Evolutionary conservation across 2,329 filamentous ascomycete species (phyloP), one percentile per base, ranked within the genome.

Genomic region (Exserohilum rostratum): DNA sequence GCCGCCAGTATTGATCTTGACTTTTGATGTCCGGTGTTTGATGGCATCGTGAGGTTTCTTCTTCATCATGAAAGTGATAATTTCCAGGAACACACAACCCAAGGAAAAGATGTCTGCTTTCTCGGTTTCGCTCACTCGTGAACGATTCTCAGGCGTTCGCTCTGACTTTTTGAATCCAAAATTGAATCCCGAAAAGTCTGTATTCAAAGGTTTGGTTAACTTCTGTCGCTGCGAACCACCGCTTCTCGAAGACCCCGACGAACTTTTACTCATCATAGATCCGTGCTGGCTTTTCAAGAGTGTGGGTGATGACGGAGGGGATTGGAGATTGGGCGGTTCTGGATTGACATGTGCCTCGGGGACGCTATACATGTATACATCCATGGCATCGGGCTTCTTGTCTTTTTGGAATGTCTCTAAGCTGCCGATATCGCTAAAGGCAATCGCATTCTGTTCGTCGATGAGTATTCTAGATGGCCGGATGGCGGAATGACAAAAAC

Each of bases 91-190:
- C 46, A 91, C 81, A 70, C 88, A 90, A 9, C 85, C 89, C 1
- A 91, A 79, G 3, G 88, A 90, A 74, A 89, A 93, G 17, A 92
- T 79, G 68, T 92, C 90, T 39, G 87, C 85, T 65, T 77, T 80
- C 55, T 70, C 69, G 11, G 71, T 74, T 17, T 77, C 72, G 35
- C 75, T 64, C 6, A 62, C 61, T 9, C 61, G 66, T 12, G 65
- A 69, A 13, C 65, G 67, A 37, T 60, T 62, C 57, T 65, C 69
- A 15, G 66, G 66, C 34, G 46, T 46, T 25, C 69, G 66, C 57
- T 68, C 74, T 47, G 60, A 64, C 50, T 54, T 68, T 29, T 61
- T 67, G 57, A 73, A 73, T 1, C 72, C 72, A 49, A 76, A 76
- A 42, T 75, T 74, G 60, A 76, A 76, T 0, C 71, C 70, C 2